Evolutionary conservation across 208 protist genomes (phyloP).

Genomic region (Crithidia thermophila): DNA sequence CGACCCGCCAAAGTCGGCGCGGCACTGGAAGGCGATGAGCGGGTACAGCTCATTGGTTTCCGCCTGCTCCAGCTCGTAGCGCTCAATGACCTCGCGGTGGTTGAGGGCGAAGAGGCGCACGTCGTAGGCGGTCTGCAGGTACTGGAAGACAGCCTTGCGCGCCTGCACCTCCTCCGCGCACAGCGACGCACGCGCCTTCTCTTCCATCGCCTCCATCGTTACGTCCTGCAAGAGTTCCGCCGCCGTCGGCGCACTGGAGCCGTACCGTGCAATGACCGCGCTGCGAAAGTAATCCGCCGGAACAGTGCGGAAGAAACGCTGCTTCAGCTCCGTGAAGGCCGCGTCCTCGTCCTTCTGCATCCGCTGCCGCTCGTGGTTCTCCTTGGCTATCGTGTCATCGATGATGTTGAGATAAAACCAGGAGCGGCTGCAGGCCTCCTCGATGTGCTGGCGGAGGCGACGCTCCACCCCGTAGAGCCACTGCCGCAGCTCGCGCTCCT

Average conservation of each 20-base stretch:
- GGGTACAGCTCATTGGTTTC: conserved; percentile 40
- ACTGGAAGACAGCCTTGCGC: conserved; percentile 46
- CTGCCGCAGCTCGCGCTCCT: conserved; percentile 74
- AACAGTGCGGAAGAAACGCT: conserved; percentile 51
- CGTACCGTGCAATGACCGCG: conserved; percentile 48
- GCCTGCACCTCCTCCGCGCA: conserved; percentile 42
- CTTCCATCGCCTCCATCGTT: conserved; percentile 42
- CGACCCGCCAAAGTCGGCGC: conserved; percentile 52
- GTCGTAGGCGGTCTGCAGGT: conserved; percentile 64
- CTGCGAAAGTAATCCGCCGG: conserved; percentile 72
- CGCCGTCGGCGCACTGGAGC: conserved; percentile 10
- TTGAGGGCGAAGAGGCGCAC: conserved; percentile 54
- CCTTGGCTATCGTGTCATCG: conserved; percentile 32
- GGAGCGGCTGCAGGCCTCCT: conserved; percentile 50
- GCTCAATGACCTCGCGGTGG: conserved; percentile 50
- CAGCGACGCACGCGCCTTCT: conserved; percentile 32
- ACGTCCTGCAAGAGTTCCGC: conserved; percentile 22
- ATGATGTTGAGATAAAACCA: conserved; percentile 52
- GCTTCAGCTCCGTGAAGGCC: conserved; percentile 38
- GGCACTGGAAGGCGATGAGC: conserved; percentile 31
- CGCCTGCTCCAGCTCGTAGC: conserved; percentile 58
- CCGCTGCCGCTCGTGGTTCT: conserved; percentile 42
- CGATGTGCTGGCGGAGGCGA: conserved; percentile 50
- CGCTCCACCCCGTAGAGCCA: conserved; percentile 67
- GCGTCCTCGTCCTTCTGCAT: conserved; percentile 62